Conservation (phyloP, 352 stramenopile species). For the Elongisporangium prolatum region DNA sequence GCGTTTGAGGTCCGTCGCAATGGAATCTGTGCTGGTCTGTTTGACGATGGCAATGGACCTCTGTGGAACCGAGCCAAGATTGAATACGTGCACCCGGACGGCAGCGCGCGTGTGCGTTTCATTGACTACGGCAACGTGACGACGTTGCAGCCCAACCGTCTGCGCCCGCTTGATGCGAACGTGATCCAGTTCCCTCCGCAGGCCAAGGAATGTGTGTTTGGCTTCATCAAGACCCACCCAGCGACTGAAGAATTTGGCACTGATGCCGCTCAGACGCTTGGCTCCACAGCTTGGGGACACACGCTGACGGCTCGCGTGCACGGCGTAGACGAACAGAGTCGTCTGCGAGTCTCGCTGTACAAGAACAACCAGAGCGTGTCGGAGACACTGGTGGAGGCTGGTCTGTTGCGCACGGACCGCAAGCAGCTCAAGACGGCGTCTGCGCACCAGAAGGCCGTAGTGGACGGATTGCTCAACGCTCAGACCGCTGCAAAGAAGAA, state of each 20-base stretch:
- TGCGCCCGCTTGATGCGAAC: slow-evolving; percentile 89
- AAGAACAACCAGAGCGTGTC: slow-evolving; percentile 84
- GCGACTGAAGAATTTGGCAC: slow-evolving; percentile 90
- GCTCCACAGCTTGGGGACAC: slow-evolving; percentile 90
- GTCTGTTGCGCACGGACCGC: slow-evolving; percentile 88
- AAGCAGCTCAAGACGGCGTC: slow-evolving; percentile 59
- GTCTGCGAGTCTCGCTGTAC: slow-evolving; percentile 73
- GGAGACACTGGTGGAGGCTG: slow-evolving; percentile 85
- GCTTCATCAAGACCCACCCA: slow-evolving; percentile 79
- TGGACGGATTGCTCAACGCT: slow-evolving; percentile 87
- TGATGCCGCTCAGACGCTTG: slow-evolving; percentile 89
- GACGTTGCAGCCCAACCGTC: slow-evolving; percentile 73
- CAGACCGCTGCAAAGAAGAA: slow-evolving; percentile 91
- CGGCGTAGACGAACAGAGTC: slow-evolving; percentile 62
- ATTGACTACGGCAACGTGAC: slow-evolving; percentile 96
- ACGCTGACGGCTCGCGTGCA: slow-evolving; percentile 79
- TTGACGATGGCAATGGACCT: slow-evolving; percentile 91
- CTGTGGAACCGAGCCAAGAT: slow-evolving; percentile 95
- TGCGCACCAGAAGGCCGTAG: slow-evolving; percentile 71
- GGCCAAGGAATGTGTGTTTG: slow-evolving; percentile 81
- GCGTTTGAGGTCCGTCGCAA: slow-evolving; percentile 90
- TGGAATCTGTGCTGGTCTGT: slow-evolving; percentile 91
- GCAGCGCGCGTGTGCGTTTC: slow-evolving; percentile 84
- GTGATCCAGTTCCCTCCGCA: slow-evolving; percentile 88
- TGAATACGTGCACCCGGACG: slow-evolving; percentile 62